A percentile compares a stretch with the other conserved stretches of the same genome.
Evolutionary conservation across 305 asterid species (phyloP).

Genomic region (Solanum hybrid): DNA sequence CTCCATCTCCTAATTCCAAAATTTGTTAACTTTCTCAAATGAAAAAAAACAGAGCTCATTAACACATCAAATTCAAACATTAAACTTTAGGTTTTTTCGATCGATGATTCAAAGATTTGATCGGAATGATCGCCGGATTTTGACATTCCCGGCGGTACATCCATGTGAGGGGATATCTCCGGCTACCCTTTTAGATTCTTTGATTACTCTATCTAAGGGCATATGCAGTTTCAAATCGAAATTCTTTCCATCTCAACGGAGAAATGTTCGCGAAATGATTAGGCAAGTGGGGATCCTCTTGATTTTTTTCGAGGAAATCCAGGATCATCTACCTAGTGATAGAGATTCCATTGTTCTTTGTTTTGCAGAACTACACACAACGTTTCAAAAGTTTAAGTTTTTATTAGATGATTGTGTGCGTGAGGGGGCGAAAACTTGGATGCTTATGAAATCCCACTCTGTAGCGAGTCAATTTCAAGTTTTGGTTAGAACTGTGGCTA

Average conservation of each 20-base stretch:
- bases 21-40: neutral
- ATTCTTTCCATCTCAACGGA: slow-evolving; percentile 36
- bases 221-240: slow-evolving; percentile 31
- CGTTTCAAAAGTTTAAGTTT: slow-evolving; percentile 43
- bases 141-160: slow-evolving; percentile 58
- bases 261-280: slow-evolving; percentile 44
- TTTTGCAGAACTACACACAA: slow-evolving; percentile 59
- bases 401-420: slow-evolving; percentile 49
- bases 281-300: slow-evolving; percentile 52
- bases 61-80: neutral
- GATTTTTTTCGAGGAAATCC: slow-evolving; percentile 53
- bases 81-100: neutral
- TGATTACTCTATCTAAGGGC: slow-evolving; percentile 28
- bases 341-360: slow-evolving; percentile 30
- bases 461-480: slow-evolving; percentile 33
- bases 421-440: slow-evolving; percentile 37
- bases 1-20: neutral
- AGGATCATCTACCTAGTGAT: slow-evolving; percentile 7
- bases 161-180: slow-evolving; percentile 61
- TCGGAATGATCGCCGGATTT: slow-evolving; percentile 51
- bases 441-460: slow-evolving; percentile 48
- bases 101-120: slow-evolving; percentile 35
- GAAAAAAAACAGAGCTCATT: neutral
- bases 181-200: slow-evolving; percentile 44
- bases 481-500: slow-evolving; percentile 35